Conservation (phyloP, 169 alveolate genomes). For the Plasmodium falciparum region DNA sequence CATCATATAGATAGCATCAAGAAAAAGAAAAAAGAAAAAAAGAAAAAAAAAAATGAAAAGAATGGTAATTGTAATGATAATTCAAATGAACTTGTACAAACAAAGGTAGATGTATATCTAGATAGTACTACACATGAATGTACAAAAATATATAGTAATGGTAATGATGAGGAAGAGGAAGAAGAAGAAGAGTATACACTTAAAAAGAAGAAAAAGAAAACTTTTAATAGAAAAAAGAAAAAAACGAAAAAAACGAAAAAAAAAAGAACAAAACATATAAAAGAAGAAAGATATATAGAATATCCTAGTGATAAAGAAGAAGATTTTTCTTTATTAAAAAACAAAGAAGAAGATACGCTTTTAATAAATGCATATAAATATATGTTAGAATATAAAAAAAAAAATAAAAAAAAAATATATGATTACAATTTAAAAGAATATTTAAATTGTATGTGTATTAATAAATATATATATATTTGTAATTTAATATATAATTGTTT, state of each 20-base stretch:
- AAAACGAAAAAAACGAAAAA: not conserved
- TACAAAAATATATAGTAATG: too few species aligned
- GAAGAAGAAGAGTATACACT: too few species aligned
- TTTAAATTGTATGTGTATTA: constrained; percentile 55
- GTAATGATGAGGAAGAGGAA: too few species aligned
- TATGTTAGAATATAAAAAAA: constrained; percentile 38
- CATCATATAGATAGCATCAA: too few species aligned
- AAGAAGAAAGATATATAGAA: not conserved
- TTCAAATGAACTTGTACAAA: too few species aligned
- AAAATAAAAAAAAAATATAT: constrained; percentile 38
- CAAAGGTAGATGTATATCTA: too few species aligned
- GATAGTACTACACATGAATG: not conserved
- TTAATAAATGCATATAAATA: constrained; percentile 51
- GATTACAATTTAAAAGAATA: constrained; percentile 60
- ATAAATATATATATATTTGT: constrained; percentile 56
- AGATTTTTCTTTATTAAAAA: not conserved
- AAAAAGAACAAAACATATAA: not conserved
- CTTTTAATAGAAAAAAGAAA: not conserved
- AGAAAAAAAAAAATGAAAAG: too few species aligned
- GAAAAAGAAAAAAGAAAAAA: too few species aligned
- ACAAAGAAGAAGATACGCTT: constrained; percentile 10
- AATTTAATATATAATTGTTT: constrained; percentile 42
- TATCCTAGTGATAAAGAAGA: not conserved
- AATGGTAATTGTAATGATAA: too few species aligned
- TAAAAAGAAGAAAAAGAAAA: not conserved